Evolutionary conservation across 345 rosid species (phyloP), one percentile per base, ranked within the genome.

Genomic region (Atalantia buxifolia): DNA sequence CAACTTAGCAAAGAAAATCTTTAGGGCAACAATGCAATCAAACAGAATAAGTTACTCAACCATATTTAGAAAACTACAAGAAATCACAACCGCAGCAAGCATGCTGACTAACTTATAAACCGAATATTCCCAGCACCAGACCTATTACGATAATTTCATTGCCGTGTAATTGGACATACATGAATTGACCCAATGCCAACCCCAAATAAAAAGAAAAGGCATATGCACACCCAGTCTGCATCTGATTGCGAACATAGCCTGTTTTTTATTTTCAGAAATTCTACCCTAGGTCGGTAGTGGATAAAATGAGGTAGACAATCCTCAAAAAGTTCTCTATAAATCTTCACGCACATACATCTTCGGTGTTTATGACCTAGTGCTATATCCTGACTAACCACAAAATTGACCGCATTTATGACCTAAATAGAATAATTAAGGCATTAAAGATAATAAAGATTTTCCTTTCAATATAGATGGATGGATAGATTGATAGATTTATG

Each of bases 1-100:
- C n/a, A 55, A 28, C 48, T 31, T 83, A 81, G 50, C 57, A 38
- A 65, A 40, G 53, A 82, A 66, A 21, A 61, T 19, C 33, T 18
- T 35, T 70, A 33, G 25, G 56, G 77, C 55, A 68, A 66, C 13
- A 72, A 40, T 27, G 70, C 63, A 69, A 25, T 69, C 36, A 27
- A 69, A 48, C 18, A 67, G 30, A 5, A 38, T 14, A 67, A 6
- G n/a, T n/a, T 9, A 5, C 24, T 36, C 71, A 22, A 67, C 71
- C 28, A 22, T 67, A 30, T 65, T 65, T 14, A 65, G 40, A 36
- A 66, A 66, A 66, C 22, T 33, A 66, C 14, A 33, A 66, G 8
- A 28, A 57, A 57, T 72, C 50, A 33, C 45, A 31, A 35, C 28
- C 24, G 53, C 31, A 72, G 76, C 31, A 31, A 45, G 50, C 31